These are phyloP conservation scores for Mortierella claussenii DNA, from an alignment of 192 early-diverging fungal genomes.

Conservation along the genomic window DNA sequence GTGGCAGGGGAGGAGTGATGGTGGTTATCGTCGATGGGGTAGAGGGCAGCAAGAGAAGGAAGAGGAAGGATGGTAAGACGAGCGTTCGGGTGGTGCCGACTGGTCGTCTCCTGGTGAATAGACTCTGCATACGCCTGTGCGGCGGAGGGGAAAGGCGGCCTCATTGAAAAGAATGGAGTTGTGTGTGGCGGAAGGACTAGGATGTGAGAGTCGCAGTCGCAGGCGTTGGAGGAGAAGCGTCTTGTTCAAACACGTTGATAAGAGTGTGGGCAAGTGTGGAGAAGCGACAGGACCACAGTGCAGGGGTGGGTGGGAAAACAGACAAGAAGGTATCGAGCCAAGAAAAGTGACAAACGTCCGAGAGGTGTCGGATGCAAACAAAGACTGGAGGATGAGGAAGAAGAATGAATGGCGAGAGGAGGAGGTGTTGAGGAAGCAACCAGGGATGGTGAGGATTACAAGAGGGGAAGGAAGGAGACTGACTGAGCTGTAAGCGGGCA, in stretches of 20 bases:
- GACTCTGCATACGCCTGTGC: slow-evolving; percentile 50
- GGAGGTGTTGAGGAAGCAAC: background rate
- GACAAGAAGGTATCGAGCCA: no score
- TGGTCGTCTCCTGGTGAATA: slow-evolving; percentile 38
- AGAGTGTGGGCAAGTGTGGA: slow-evolving; percentile 17
- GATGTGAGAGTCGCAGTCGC: no score
- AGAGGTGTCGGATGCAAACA: background rate
- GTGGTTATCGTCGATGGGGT: slow-evolving; percentile 33
- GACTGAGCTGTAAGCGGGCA: background rate
- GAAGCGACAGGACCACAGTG: no score
- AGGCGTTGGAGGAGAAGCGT: slow-evolving; percentile 1
- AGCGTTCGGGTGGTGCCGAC: slow-evolving; percentile 44
- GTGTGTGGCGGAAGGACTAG: background rate
- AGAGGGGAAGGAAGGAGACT: background rate
- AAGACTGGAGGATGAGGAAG: background rate
- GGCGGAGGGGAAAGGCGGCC: slow-evolving; percentile 46
- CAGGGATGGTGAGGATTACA: background rate
- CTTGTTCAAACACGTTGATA: slow-evolving; percentile 33
- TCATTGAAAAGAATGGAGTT: slow-evolving; percentile 15
- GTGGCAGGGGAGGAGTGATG: slow-evolving; percentile 10
- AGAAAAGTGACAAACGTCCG: no score
- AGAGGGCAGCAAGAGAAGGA: slow-evolving; percentile 50
- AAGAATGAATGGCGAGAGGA: background rate
- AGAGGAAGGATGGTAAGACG: slow-evolving; percentile 47
- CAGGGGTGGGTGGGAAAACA: no score